Evolutionary conservation across 2,329 filamentous ascomycete species (phyloP), one percentile per base, ranked within the genome.

Genomic region (Penicillium sp.): DNA sequence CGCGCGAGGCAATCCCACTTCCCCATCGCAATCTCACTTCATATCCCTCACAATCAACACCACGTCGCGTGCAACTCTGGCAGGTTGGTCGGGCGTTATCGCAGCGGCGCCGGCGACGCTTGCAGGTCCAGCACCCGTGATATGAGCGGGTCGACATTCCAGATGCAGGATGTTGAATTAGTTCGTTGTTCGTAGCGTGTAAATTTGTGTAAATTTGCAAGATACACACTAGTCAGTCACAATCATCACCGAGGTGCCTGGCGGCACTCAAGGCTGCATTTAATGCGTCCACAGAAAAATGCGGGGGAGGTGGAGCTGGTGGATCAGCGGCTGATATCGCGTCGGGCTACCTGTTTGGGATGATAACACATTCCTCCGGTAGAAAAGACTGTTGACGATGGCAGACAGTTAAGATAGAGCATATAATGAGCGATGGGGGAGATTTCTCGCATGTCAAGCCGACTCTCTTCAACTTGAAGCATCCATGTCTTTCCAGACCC

Each of bases 81-180:
- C 67, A 70, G 7, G 43, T 46, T 3, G 67, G 67, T 3, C 59
- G 64, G 7, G 53, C 27, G 7, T 59, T 57, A 40, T 70, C 67
- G 51, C 67, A 70, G 39, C 64, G 62, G 3, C 67, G 60, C 2
- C 61, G 63, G 12, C 56, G 56, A 12, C 52, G 44, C 51, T 70
- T 70, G 49, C 67, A 70, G 3, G 66, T 69, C 66, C 66, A 68
- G 23, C 66, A 68, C 2, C 66, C 63, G 8, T 61, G 51, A 39
- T 61, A 55, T 12, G 63, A 65, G 18, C 67, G 65, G 50, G 65
- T 67, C 63, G 62, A 63, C 66, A 68, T 68, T 24, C 65, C 56
- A 44, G 24, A 47, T 59, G 7, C n/a, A 53, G 58, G 12, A 33
- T 23, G 17, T 29, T 13, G n/a, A 21, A n/a, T 32, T 10, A 32